Evolutionary conservation across 1,284 basidiomycete species (phyloP), one percentile per base, ranked within the genome.

Genomic region (Xerocomus amazonicus): DNA sequence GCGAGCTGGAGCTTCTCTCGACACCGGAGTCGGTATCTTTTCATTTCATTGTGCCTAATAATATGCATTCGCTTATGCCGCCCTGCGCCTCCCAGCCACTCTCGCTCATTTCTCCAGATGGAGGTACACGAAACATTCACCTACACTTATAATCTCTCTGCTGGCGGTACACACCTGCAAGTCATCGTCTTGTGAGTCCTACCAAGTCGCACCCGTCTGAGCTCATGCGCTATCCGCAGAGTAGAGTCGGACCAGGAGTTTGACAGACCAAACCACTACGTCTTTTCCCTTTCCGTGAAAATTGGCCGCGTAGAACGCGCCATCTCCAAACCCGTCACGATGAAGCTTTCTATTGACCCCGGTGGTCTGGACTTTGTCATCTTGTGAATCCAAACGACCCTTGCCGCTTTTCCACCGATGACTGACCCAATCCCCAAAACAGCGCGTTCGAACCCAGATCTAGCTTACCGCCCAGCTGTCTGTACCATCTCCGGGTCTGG

Each of bases 401-500:
- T 17, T 17, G 9, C 19, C 14, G 5, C n/a, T 8, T 17, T 2
- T 13, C 14, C 14, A 7, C 40, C 39, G 23, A 44, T 33, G 14
- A 46, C 41, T 12, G 31, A 31, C n/a, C 16, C 10, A n/a, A 23
- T 31, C 19, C 19, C 19, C 19, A 23, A 23, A 23, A 53, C 37
- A 83, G 81, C 53, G 62, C 74, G 9, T 83, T 80, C 59, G 79
- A 80, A 13, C 80, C 80, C 10, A 78, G 78, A 58, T 57, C 72
- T 8, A 73, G 73, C 43, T 60, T 80, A 2, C 81, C 81, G 0
- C 60, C 63, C 10, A 76, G 73, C 0, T 76, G 73, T 46, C 60
- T 81, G 3, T 77, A 71, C 63, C 73, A 76, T 12, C 65, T 83
- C 28, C 78, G 81, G 0, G 76, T 83, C 14, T 84, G 81, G 81